Conservation (phyloP, 1,139 yeast genomes). For the Suhomyces anneliseae region DNA sequence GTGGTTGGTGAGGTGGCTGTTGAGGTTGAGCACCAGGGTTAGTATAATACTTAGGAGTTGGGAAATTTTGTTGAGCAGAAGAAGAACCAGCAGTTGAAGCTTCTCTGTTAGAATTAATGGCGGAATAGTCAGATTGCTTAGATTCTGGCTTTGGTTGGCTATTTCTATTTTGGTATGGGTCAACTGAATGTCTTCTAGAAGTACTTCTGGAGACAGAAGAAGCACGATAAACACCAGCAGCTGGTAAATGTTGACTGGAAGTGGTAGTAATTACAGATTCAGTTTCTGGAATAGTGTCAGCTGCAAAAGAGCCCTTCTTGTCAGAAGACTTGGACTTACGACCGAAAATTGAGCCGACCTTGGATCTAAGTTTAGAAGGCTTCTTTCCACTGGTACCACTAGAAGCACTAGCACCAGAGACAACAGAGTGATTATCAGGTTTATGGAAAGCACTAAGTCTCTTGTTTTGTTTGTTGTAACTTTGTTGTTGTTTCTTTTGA, state of each 20-base stretch:
- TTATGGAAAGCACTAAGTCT: constrained; percentile 15
- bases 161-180: not conserved
- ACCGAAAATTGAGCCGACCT: constrained; percentile 82
- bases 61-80: constrained; percentile 8
- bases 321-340: constrained; percentile 45
- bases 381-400: constrained; percentile 14
- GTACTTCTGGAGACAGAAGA: constrained; percentile 11
- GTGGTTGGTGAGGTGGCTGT: not conserved
- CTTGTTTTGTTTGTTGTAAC: constrained; percentile 10
- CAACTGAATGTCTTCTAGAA: constrained; percentile 10
- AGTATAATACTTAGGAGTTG: constrained; percentile 15
- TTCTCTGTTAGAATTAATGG: not conserved
- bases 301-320: constrained; percentile 8
- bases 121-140: constrained; percentile 1
- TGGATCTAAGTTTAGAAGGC: constrained; percentile 59
- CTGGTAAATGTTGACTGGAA: constrained; percentile 11
- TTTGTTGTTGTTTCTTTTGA: constrained; percentile 12
- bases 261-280: constrained; percentile 27
- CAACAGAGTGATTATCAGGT: constrained; percentile 14
- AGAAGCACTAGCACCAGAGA: constrained; percentile 9
- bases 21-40: constrained; percentile 6
- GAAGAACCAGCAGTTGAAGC: not conserved
- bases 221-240: constrained; percentile 6
- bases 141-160: constrained; percentile 3
- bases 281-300: constrained; percentile 35